A percentile compares a stretch with the other conserved stretches of the same genome.
Conservation (phyloP, 2,329 filamentous ascomycete genomes). For the Dryadomyces quercus-mongolicae region DNA sequence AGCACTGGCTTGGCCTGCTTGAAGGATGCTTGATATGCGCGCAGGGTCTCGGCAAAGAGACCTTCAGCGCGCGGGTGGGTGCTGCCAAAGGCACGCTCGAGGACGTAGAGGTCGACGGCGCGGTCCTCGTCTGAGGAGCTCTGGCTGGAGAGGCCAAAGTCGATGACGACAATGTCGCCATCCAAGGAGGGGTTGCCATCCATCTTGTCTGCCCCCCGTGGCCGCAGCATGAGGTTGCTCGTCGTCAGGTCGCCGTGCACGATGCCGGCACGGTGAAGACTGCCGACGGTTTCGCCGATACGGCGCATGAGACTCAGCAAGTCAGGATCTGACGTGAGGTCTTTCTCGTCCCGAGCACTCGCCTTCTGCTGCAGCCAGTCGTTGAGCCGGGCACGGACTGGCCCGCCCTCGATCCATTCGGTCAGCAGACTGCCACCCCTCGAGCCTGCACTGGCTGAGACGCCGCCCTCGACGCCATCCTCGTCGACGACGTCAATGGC, state of each 20-base stretch:
- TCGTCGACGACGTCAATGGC: slow-evolving; percentile 44
- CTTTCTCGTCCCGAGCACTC: too few species aligned
- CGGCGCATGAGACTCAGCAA: slow-evolving; percentile 53
- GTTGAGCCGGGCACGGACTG: slow-evolving; percentile 59
- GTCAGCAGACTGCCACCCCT: slow-evolving; percentile 46
- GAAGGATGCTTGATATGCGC: slow-evolving; percentile 61
- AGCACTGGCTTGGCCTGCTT: slow-evolving; percentile 65
- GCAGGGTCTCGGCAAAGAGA: slow-evolving; percentile 62
- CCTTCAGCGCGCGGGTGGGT: slow-evolving; percentile 80
- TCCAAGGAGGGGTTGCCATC: slow-evolving; percentile 24
- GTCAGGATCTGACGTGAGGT: slow-evolving; percentile 20
- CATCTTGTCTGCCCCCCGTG: slow-evolving; percentile 8
- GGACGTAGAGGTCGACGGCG: slow-evolving; percentile 89
- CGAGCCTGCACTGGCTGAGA: background rate
- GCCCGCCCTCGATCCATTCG: slow-evolving; percentile 70
- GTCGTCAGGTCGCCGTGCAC: slow-evolving; percentile 95
- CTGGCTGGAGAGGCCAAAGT: slow-evolving; percentile 82
- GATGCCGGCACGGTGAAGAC: slow-evolving; percentile 71
- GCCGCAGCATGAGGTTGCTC: slow-evolving; percentile 79
- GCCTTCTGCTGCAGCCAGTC: slow-evolving; percentile 43
- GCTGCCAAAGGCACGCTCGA: slow-evolving; percentile 88
- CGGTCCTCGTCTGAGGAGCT: slow-evolving; percentile 79
- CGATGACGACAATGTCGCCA: slow-evolving; percentile 80
- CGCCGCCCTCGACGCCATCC: slow-evolving; percentile 16
- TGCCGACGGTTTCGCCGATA: slow-evolving; percentile 61